Evolutionary conservation across 345 rosid genomes (phyloP), one percentile per base, ranked within the genome.

Genomic region (Eucalyptus guilfoylei): DNA sequence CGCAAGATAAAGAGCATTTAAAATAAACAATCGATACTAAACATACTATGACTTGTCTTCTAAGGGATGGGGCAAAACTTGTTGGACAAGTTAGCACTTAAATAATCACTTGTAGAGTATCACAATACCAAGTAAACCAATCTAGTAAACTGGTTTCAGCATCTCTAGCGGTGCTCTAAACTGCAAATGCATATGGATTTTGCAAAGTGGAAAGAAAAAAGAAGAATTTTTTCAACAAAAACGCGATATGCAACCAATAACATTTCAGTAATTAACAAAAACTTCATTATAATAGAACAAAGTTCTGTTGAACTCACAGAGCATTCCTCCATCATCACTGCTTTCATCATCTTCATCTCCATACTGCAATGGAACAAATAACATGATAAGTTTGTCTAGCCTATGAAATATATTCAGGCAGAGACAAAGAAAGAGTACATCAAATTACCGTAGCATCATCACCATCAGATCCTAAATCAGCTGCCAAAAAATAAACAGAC

Each of bases 281-380:
- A 80, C 44, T 44, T 64, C 80, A 49, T n/a, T 40, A 49, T 15
- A 80, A 76, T 40, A 6, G 48, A 49, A 26, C 16, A 72, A 72
- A 54, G 54, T 40, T 30, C 86, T 52, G 87, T 89, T 44, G 58
- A 87, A 96, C 99, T 97, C 91, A 98, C 99, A 98, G 42, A 98
- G 98, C 96, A 98, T 92, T 93, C 99, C 99, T 89, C 94, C 99
- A 45, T 96, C 98, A 62, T 95, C 98, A 67, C 96, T 95, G 94
- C 96, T 93, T 86, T 93, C 99, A 89, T 94, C 94, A 91, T 94
- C 95, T 86, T 90, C 81, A 86, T 88, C 95, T 55, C 42, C 95
- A 91, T 91, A 87, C 99, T 97, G 96, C 91, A 91, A 47, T 14
- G 26, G 87, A 67, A 85, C 44, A 49, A 87, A 80, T 54, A 80